phyloP scores from a whole-genome alignment of 768 basidiomycete genomes.

The Termitomyces titanicus region DNA sequence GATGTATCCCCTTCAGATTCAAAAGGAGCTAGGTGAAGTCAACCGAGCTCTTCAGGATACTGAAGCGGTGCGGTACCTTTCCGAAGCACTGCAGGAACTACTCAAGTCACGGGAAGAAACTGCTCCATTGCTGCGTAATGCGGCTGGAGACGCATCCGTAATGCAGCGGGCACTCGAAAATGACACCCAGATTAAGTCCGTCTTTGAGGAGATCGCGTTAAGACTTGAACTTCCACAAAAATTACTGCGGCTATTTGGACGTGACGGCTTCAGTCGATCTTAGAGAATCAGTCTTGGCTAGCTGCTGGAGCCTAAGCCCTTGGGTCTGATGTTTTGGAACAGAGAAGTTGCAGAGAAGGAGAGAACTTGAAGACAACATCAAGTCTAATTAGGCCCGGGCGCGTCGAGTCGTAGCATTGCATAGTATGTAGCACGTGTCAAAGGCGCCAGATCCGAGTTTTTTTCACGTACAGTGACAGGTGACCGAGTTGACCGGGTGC shows the following conservation, averaged over 20 bases:
- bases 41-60: constrained; percentile 6
- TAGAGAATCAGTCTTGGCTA: too few relatives aligned
- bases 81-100: constrained; percentile 2
- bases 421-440: too few relatives aligned
- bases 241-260: constrained; percentile 2
- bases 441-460: too few relatives aligned
- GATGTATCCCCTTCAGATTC: constrained; percentile 9
- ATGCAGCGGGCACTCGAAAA: constrained; percentile 3
- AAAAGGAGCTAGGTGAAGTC: constrained; percentile 10
- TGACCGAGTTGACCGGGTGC: too few relatives aligned
- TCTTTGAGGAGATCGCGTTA: constrained; percentile 2
- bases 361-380: too few relatives aligned
- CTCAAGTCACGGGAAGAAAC: constrained; percentile 7
- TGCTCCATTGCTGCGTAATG: constrained; percentile 1
- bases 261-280: background rate
- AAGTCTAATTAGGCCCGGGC: too few relatives aligned
- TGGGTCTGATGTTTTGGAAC: too few relatives aligned
- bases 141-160: background rate
- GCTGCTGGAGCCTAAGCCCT: too few relatives aligned
- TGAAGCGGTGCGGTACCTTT: constrained; percentile 5
- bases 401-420: too few relatives aligned
- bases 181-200: constrained; percentile 4
- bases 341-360: too few relatives aligned
- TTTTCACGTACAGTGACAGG: too few relatives aligned
- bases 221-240: constrained; percentile 6